Evolutionary conservation across 768 basidiomycete species (phyloP).

Genomic region (Kwoniella botswanensis): DNA sequence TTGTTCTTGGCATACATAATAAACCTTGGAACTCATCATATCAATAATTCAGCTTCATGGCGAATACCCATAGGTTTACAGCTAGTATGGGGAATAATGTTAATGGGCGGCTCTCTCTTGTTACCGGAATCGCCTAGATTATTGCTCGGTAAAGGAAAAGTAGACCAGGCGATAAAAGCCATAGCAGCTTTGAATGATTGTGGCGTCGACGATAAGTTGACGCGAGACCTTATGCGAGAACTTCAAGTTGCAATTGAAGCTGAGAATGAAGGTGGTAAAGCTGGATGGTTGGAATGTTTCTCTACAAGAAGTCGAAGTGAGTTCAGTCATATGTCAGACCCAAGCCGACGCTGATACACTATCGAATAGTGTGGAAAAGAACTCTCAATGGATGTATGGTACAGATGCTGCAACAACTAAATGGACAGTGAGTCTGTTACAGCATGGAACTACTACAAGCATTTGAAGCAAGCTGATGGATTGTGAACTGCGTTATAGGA

Average conservation of each 20-base stretch:
- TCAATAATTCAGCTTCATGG: constrained; percentile 65
- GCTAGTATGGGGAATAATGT: constrained; percentile 28
- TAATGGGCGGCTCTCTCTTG: constrained; percentile 22
- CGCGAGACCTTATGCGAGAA: constrained; percentile 69
- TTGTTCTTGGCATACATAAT: constrained; percentile 31
- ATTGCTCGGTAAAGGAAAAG: constrained; percentile 54
- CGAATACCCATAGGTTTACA: constrained; percentile 33
- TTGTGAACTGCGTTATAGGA: not conserved
- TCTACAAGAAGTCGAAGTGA: constrained; percentile 58
- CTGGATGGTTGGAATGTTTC: constrained; percentile 80
- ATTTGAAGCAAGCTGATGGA: not conserved
- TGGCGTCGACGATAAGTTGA: constrained; percentile 65
- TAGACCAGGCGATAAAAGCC: constrained; percentile 65
- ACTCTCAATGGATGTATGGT: constrained; percentile 62
- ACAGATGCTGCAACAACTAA: constrained; percentile 74
- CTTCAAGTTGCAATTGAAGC: constrained; percentile 69
- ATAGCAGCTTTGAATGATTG: constrained; percentile 67
- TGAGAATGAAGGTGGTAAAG: constrained; percentile 80
- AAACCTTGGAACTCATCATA: constrained; percentile 33
- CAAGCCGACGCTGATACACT: not conserved
- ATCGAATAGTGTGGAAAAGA: constrained; percentile 67
- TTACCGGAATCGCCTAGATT: constrained; percentile 31
- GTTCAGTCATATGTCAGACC: not conserved
- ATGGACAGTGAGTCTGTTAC: constrained; percentile 77
- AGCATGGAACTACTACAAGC: constrained; percentile 64